These are phyloP conservation scores for Pythium myriotylum DNA, from an alignment of 352 stramenopile genomes.

Conservation along the genomic window DNA sequence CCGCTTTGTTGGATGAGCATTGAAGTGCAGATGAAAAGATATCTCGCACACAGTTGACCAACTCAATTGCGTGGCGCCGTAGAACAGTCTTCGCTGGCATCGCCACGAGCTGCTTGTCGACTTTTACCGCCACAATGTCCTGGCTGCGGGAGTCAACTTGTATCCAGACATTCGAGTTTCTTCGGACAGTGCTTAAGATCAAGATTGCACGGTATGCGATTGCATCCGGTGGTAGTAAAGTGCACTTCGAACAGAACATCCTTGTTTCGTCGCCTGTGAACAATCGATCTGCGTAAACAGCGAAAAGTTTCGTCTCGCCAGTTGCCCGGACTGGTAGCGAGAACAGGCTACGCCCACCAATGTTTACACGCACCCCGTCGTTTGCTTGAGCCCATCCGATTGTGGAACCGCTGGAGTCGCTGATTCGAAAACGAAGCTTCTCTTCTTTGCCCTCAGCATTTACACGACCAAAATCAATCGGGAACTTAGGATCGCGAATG, in stretches of 20 bases:
- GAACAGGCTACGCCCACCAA: slow-evolving; percentile 67
- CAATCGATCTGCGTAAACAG: slow-evolving; percentile 70
- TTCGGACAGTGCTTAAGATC: slow-evolving; percentile 18
- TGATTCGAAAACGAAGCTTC: slow-evolving; percentile 53
- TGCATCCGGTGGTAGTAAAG: slow-evolving; percentile 61
- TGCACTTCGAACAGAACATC: slow-evolving; percentile 83
- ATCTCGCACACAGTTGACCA: slow-evolving; percentile 53
- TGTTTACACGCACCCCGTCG: slow-evolving; percentile 63
- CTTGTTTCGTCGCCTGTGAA: slow-evolving; percentile 78
- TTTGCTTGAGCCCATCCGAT: slow-evolving; percentile 61
- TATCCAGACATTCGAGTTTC: slow-evolving; percentile 65
- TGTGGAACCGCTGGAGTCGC: slow-evolving; percentile 42
- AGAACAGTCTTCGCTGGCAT: slow-evolving; percentile 56
- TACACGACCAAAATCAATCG: slow-evolving; percentile 61
- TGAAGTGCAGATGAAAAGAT: slow-evolving; percentile 62
- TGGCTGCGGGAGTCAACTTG: slow-evolving; percentile 45
- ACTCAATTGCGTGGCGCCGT: slow-evolving; percentile 37
- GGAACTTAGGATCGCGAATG: slow-evolving; percentile 72
- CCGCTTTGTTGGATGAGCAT: background rate
- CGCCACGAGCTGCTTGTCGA: slow-evolving; percentile 53
- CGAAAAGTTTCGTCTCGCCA: slow-evolving; percentile 30
- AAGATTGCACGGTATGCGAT: slow-evolving; percentile 67
- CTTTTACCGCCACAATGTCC: slow-evolving; percentile 67
- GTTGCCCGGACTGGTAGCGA: slow-evolving; percentile 52
- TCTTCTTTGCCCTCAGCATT: slow-evolving; percentile 36